Base-by-base conservation (phyloP, 2,329 filamentous ascomycete genomes). In the Clarireedia hainanense region DNA sequence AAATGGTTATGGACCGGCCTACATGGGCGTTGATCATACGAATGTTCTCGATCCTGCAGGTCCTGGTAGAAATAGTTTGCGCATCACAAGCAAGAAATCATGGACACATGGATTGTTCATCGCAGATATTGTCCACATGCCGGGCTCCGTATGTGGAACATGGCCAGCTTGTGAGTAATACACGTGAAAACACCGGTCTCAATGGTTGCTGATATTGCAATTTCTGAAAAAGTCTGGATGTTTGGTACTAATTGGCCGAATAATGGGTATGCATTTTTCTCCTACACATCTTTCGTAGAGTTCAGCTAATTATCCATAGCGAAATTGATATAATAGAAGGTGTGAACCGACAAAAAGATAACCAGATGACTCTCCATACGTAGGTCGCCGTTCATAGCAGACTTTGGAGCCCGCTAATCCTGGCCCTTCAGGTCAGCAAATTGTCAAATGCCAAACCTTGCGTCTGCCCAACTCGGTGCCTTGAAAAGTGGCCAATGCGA, bases 21-120 rank as follows among this genome's bases (percentile, higher is more conserved):
- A 84, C 68, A 79, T 90, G 57, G 86, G 86, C 45, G 83, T 86
- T 47, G 86, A 90, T 70, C 71, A 77, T 66, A 76, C 68, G 55
- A 85, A 87, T 65, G 72, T 87, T 14, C 40, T 52, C 6, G 39
- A 55, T 34, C 46, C 52, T 37, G 23, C 36, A 7, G 47, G 17
- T 6, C n/a, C 37, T 1, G 52, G 52, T 15, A 68, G 77, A 24
- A 74, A 75, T 10, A 87, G 83, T 61, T 78, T 90, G 45, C 79
- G 86, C 10, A 70, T 90, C 17, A 79, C 82, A 51, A 86, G 83
- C 69, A 83, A 80, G 53, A 74, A 79, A 50, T 69, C 74, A 3
- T 90, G 83, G 68, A 80, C 76, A 34, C 75, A 83, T 60, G 86
- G 84, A 0, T 76, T 90, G 6, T 80, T 89, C 60, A 82, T 90